phyloP scores from a whole-genome alignment of 108 stramenopile genomes.

The Nitzschia sp. region DNA sequence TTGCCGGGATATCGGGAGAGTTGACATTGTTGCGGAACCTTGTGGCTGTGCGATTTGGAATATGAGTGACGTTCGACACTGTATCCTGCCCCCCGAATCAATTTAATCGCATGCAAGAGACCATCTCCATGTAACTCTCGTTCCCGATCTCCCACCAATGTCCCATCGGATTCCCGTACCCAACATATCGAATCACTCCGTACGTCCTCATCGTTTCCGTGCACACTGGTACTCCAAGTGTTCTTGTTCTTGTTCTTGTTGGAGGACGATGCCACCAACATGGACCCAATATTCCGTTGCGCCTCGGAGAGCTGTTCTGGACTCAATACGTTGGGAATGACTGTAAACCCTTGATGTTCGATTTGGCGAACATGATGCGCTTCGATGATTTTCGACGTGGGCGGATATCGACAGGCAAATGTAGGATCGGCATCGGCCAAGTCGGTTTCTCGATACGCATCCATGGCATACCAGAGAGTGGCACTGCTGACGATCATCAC shows the following conservation, averaged over 20 bases:
- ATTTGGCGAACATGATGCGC: background rate
- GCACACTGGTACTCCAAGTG: no score
- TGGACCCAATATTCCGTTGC: background rate
- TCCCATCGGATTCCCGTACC: background rate
- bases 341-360: background rate
- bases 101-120: background rate
- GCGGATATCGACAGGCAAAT: background rate
- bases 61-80: background rate
- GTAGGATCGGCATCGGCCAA: background rate
- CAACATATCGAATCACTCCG: background rate
- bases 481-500: no score
- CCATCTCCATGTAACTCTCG: background rate
- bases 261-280: background rate
- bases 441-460: background rate
- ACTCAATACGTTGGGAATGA: background rate
- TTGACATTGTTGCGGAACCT: background rate
- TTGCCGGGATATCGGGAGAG: background rate
- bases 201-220: background rate
- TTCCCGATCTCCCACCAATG: no score
- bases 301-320: background rate
- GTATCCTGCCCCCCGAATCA: background rate
- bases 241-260: no score
- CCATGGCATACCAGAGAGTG: no score
- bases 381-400: background rate
- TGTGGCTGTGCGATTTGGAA: background rate